Evolutionary conservation across 1,284 basidiomycete genomes (phyloP).

Genomic region (Marasmius sp.): DNA sequence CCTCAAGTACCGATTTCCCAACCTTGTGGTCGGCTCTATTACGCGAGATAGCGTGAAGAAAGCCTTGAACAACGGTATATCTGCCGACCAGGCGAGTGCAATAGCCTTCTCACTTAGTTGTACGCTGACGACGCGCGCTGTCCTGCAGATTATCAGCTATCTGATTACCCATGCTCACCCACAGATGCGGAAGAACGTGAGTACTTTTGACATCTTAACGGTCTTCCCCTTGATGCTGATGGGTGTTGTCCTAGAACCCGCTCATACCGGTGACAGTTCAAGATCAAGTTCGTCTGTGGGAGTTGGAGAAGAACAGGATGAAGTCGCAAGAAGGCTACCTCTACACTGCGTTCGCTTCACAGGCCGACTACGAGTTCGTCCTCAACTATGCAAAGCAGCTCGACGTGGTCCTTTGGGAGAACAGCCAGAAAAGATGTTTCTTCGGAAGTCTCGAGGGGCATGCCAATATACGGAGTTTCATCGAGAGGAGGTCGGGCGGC

Average conservation of each 20-base stretch:
- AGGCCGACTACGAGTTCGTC: conserved; percentile 86
- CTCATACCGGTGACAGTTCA: conserved; percentile 94
- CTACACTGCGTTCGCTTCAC: conserved; percentile 85
- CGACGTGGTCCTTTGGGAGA: conserved; percentile 79
- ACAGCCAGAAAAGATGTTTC: conserved; percentile 69
- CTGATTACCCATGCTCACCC: conserved; percentile 93
- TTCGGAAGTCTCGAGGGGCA: conserved; percentile 85
- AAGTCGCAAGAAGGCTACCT: conserved; percentile 86
- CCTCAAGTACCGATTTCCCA: conserved; percentile 92
- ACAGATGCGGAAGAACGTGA: conserved; percentile 94
- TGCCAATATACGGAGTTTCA: conserved; percentile 75
- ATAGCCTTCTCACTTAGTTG: conserved; percentile 5
- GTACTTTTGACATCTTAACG: conserved; percentile 23
- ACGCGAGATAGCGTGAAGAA: conserved; percentile 95
- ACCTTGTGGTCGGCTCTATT: conserved; percentile 92
- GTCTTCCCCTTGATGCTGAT: conserved; percentile 4
- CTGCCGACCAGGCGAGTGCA: conserved; percentile 83
- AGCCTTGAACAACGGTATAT: conserved; percentile 93
- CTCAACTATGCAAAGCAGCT: conserved; percentile 84
- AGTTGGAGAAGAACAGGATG: conserved; percentile 92
- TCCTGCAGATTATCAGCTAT: conserved; percentile 87
- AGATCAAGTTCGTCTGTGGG: conserved; percentile 98
- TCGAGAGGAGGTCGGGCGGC: conserved; percentile 47
- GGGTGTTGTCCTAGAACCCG: conserved; percentile 59
- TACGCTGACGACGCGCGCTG: conserved; percentile 9